phyloP scores from a whole-genome alignment of 345 rosid species.

The Eucalyptus erythrocorys region DNA sequence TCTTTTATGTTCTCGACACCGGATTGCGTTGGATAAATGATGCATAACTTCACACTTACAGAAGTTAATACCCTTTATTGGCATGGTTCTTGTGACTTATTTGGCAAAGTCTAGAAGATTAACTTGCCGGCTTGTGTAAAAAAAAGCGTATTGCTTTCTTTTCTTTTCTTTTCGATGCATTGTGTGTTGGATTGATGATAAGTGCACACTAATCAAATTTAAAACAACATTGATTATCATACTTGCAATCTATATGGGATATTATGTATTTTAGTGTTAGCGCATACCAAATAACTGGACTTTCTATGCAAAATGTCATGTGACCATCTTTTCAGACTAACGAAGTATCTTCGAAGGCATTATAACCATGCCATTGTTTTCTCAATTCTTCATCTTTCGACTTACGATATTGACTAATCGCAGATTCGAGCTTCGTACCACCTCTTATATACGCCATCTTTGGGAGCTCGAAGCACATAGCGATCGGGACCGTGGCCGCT shows the following conservation, averaged over 20 bases:
- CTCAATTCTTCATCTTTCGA: not conserved
- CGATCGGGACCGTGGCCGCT: constrained; percentile 87
- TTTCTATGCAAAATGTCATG: not conserved
- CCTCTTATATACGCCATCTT: constrained; percentile 65
- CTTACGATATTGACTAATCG: not conserved
- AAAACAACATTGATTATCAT: not conserved
- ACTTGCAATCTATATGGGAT: not conserved
- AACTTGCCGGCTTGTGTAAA: not conserved
- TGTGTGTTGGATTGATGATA: not conserved
- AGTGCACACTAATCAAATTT: not conserved
- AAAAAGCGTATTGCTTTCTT: not conserved
- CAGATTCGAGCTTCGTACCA: constrained; percentile 90
- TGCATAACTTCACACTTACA: not conserved
- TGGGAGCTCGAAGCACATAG: constrained; percentile 82
- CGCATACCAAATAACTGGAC: not conserved
- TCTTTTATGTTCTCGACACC: not conserved
- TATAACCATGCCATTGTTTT: not conserved
- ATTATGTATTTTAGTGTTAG: not conserved
- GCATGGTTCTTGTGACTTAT: not conserved
- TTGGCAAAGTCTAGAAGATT: not conserved
- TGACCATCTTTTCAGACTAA: not conserved
- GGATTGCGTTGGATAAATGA: not conserved
- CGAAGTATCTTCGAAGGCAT: not conserved
- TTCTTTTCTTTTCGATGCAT: not conserved
- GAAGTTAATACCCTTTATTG: not conserved